Base-by-base conservation (phyloP, 495 filamentous ascomycete species). In the Aeminium ludgeri region DNA sequence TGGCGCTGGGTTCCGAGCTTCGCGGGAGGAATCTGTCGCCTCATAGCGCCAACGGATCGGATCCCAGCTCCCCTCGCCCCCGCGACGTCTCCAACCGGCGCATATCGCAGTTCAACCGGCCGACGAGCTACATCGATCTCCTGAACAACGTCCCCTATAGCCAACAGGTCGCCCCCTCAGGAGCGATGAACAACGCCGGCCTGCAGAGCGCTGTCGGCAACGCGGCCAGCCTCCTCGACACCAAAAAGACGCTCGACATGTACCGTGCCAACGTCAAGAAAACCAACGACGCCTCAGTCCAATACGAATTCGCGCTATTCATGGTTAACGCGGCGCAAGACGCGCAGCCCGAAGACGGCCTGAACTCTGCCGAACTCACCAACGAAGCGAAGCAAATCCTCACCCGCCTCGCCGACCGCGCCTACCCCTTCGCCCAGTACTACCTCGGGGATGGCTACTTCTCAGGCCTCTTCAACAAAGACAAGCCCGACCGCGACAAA, bases 211-310 rank as follows among this genome's bases (percentile, higher is more conserved):
- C 69, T n/a, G 77, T 96, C 12, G 89, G 89, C 15, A 77, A 71
- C 46, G 86, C 89, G 55, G 86, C 86, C 13, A 91, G 84, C 1
- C 65, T 96, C 8, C 68, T 99, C 19, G 86, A 85, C 54, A 78
- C 82, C 27, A 78, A 81, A 52, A 78, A 94, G 55, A 96, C 89
- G 1, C 68, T 99, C 41, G 86, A 96, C 44, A 94, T 95, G 87
- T 99, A 99, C 54, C 69, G 91, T 20, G 76, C 77, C 30, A 96
- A 94, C 55, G 81, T 93, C 17, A 96, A 93, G 66, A 99, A 96
- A 59, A 87, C 86, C 0, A 87, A 82, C 45, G 83, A 95, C 54
- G 72, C 78, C 4, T 70, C 75, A 5, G 74, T 86, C 18, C 82
- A 92, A 55, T 96, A 96, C 60, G 86, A 91, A 19, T 93, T 99